Base-by-base conservation (phyloP, 306 rosid species). In the Erythrophleum fordii region DNA sequence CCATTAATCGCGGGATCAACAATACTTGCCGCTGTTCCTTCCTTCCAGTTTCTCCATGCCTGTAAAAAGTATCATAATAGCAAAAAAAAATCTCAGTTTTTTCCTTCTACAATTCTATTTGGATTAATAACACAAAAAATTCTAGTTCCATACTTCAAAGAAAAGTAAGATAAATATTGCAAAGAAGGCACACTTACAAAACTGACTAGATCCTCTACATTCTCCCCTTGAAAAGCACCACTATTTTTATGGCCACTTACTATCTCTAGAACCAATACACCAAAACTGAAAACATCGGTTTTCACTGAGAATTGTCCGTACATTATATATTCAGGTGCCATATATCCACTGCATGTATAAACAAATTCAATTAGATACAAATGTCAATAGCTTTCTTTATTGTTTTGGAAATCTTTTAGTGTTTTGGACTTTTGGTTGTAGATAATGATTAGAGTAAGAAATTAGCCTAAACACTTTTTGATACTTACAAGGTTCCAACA, bases 1-100 rank as follows among this genome's bases (percentile, higher is more conserved):
- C 22, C 37, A 4, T 17, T 59, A 20, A 85, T 13, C 5, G 49
- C 29, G 0, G 85, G 84, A 84, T 88, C 94, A 46, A 91, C n/a
- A 6, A 86, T 55, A 35, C 53, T 66, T 29, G 70, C 13, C 0
- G 78, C 31, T 52, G 61, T 83, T 18, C 89, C 89, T 13, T 83
- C 84, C 72, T 71, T 86, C 90, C 90, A 90, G 20, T 75, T 68
- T 81, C 28, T 80, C 94, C 92, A 88, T 23, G 88, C 79, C 94
- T 88, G 74, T 80, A 75, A 77, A 4, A 14, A 53, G 6, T 35
- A 75, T 12, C 13, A 12, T 12, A 44, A 18, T n/a, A 20, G 23
- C 2, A 66, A 12, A 71, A 66, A 12, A 71, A 61, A 20, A 44
- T 45, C 23, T 62, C 11, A 44, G 16, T 35, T 26, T 31, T 56